A percentile compares a stretch with the other conserved stretches of the same genome.
Conservation (phyloP, 2,329 filamentous ascomycete species). For the Penicillium corylophilum region DNA sequence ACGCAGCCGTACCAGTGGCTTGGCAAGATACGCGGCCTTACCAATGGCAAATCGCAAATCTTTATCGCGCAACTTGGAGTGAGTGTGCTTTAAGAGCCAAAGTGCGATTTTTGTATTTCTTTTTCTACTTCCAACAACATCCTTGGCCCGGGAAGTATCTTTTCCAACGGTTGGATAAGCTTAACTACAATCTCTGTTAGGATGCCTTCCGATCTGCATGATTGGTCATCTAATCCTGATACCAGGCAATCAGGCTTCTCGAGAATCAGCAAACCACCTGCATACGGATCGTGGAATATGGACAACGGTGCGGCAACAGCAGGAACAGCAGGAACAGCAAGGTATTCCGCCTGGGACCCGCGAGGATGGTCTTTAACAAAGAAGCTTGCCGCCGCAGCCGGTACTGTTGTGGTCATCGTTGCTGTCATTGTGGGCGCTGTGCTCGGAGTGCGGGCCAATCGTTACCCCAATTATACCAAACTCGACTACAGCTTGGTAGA, state of each 20-base stretch:
- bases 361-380: not conserved
- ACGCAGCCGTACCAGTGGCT: not conserved
- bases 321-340: not conserved
- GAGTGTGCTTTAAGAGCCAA: not conserved
- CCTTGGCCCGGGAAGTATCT: not conserved
- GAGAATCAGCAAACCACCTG: not conserved
- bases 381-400: not conserved
- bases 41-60: not conserved
- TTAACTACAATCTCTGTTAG: not conserved
- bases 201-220: not conserved
- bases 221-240: not conserved
- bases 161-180: not conserved
- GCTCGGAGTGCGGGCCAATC: slow-evolving; percentile 35
- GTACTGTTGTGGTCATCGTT: slow-evolving; percentile 32
- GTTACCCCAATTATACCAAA: slow-evolving; percentile 34
- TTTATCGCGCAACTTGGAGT: not conserved
- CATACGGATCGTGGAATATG: not conserved
- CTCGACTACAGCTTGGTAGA: slow-evolving; percentile 40
- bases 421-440: slow-evolving; percentile 48
- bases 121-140: not conserved
- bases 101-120: not conserved
- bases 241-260: not conserved
- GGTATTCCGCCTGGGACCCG: not conserved
- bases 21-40: not conserved
- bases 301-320: not conserved